phyloP scores from a whole-genome alignment of 176 grass and related monocot species.

The Chrysopogon serrulatus region DNA sequence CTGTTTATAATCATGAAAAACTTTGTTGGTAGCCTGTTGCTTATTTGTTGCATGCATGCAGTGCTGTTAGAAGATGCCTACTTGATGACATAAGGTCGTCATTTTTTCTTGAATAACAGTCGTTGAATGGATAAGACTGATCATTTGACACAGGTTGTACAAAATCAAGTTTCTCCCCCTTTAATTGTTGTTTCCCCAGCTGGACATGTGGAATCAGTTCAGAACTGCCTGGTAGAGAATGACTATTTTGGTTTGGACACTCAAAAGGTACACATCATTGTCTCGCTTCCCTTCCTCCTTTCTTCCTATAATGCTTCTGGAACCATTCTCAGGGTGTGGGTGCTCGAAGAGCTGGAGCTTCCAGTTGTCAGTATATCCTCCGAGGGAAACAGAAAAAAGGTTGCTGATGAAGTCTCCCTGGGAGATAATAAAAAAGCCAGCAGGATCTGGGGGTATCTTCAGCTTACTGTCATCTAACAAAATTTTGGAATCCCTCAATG shows the following conservation, averaged over 20 bases:
- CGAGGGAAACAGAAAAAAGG: slow-evolving; percentile 31
- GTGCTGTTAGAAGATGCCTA: background rate
- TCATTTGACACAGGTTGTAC: slow-evolving; percentile 43
- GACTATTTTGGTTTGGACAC: slow-evolving; percentile 68
- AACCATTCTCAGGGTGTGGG: slow-evolving; percentile 67
- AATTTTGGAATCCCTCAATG: slow-evolving; percentile 56
- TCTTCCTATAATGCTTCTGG: background rate
- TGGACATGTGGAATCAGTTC: slow-evolving; percentile 41
- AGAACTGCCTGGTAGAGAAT: slow-evolving; percentile 52
- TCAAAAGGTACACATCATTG: slow-evolving; percentile 53
- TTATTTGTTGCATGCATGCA: slow-evolving; percentile 12
- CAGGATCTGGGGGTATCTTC: slow-evolving; percentile 67
- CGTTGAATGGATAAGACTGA: background rate
- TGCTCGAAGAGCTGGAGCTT: slow-evolving; percentile 69
- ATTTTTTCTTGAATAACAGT: background rate
- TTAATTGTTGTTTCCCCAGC: slow-evolving; percentile 59
- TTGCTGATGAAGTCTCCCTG: slow-evolving; percentile 77
- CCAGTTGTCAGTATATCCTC: slow-evolving; percentile 61
- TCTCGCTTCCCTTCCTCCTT: background rate
- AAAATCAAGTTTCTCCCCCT: slow-evolving; percentile 23
- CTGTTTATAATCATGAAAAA: background rate
- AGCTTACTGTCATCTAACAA: slow-evolving; percentile 58
- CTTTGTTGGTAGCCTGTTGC: background rate
- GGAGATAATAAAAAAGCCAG: slow-evolving; percentile 69
- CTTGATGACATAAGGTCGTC: background rate